These are phyloP conservation scores for Moricandia moricandioides DNA, from an alignment of 345 rosid genomes.

Conservation along the genomic window DNA sequence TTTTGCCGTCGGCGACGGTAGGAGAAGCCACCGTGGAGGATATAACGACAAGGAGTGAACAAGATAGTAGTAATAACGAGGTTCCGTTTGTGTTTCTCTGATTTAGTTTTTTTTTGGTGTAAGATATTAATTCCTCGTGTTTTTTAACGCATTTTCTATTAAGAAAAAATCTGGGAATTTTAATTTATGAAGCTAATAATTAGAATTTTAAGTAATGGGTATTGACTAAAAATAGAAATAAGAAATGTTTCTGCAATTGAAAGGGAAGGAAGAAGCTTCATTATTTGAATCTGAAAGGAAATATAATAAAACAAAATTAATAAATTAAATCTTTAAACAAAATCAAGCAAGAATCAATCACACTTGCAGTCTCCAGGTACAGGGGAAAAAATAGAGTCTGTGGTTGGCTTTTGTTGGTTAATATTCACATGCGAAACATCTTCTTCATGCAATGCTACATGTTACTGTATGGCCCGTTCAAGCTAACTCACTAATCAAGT, in stretches of 20 bases:
- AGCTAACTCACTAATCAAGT: background rate
- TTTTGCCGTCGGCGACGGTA: background rate
- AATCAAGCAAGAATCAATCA: background rate
- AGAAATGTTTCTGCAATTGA: background rate
- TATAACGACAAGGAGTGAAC: slow-evolving; percentile 26
- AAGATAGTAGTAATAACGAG: slow-evolving; percentile 29
- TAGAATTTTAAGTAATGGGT: background rate
- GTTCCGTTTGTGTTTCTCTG: slow-evolving; percentile 61
- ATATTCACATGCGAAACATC: background rate
- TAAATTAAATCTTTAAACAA: background rate
- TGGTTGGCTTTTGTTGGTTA: background rate
- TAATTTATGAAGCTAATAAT: background rate
- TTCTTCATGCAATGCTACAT: background rate
- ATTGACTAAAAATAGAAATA: background rate
- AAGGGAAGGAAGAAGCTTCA: background rate
- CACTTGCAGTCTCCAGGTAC: background rate
- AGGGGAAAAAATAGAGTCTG: background rate
- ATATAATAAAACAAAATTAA: background rate
- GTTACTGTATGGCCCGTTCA: background rate
- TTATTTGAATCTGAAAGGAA: background rate
- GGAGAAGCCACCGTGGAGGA: slow-evolving; percentile 2
- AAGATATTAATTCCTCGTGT: slow-evolving; percentile 18
- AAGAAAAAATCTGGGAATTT: background rate
- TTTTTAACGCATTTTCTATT: slow-evolving; percentile 2
- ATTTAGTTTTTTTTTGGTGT: slow-evolving; percentile 18